These are phyloP conservation scores for Botrytis sinoallii DNA, from an alignment of 2,329 filamentous ascomycete species.

Conservation along the genomic window DNA sequence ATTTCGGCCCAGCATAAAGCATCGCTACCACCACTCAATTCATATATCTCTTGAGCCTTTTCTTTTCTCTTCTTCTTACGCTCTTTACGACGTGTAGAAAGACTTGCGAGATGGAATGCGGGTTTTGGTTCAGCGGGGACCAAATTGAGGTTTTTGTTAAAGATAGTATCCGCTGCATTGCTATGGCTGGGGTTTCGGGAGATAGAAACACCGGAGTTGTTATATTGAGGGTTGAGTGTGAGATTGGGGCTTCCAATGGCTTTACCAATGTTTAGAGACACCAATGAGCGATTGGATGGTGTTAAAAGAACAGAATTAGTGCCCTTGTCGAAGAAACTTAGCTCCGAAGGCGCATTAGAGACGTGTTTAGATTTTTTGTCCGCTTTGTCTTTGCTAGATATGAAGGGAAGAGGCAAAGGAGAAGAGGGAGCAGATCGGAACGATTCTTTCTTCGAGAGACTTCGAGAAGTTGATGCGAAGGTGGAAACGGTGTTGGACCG, in stretches of 20 bases:
- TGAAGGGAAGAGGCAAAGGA: conserved; percentile 1
- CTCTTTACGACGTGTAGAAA: conserved; percentile 14
- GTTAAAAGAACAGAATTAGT: conserved; percentile 15
- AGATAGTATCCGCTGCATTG: neutral
- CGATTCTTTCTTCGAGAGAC: neutral
- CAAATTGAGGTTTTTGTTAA: neutral
- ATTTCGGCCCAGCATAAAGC: conserved; percentile 15
- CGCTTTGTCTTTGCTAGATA: neutral
- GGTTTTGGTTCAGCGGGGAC: conserved; percentile 5
- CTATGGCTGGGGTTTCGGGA: neutral
- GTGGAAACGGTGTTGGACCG: neutral
- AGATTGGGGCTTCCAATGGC: conserved; percentile 11
- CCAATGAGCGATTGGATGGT: neutral
- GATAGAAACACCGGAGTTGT: neutral
- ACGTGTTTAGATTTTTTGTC: conserved; percentile 4
- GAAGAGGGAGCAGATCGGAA: conserved; percentile 1
- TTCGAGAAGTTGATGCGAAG: conserved; percentile 4
- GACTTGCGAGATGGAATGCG: conserved; percentile 15
- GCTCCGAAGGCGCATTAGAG: conserved; percentile 4
- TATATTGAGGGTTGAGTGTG: neutral
- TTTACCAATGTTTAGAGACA: conserved; percentile 13
- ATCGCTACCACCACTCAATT: conserved; percentile 16
- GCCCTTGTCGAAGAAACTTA: conserved; percentile 17
- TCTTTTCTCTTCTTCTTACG: conserved; percentile 13
- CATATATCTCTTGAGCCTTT: conserved; percentile 13